These are phyloP conservation scores for Ophiostoma himal-ulmi DNA, from an alignment of 2,329 filamentous ascomycete species.

Conservation along the genomic window DNA sequence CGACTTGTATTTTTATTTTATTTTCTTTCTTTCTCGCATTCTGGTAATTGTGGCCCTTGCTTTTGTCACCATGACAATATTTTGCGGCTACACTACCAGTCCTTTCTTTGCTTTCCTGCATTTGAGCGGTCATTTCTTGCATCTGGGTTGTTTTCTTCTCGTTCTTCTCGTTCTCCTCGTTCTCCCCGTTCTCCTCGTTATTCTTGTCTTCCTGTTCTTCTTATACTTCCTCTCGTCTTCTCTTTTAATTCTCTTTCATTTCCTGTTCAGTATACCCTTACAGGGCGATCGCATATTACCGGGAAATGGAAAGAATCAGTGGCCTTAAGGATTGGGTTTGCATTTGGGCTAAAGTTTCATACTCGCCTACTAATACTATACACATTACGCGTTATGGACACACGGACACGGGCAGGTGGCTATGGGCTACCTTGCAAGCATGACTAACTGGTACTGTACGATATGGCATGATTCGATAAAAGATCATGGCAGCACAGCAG, in stretches of 20 bases:
- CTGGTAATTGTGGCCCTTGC: background rate
- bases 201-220: background rate
- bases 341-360: background rate
- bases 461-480: background rate
- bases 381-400: background rate
- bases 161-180: background rate
- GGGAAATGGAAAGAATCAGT: background rate
- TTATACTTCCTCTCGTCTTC: background rate
- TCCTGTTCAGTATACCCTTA: background rate
- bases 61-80: background rate
- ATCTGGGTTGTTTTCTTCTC: slow-evolving; percentile 4
- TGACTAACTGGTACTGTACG: slow-evolving; percentile 7
- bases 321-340: background rate
- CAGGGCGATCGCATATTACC: background rate
- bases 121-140: slow-evolving; percentile 7
- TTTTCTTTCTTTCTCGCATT: background rate
- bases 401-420: background rate
- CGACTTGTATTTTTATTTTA: background rate
- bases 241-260: background rate
- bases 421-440: slow-evolving; percentile 9
- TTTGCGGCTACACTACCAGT: background rate
- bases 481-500: background rate
- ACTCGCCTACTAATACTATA: slow-evolving; percentile 2
- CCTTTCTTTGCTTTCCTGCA: background rate
- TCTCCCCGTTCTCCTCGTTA: background rate